A percentile compares a stretch with the other conserved stretches of the same genome.
These are phyloP conservation scores for Inosperma sp. DNA, from an alignment of 768 basidiomycete genomes.

Conservation along the genomic window DNA sequence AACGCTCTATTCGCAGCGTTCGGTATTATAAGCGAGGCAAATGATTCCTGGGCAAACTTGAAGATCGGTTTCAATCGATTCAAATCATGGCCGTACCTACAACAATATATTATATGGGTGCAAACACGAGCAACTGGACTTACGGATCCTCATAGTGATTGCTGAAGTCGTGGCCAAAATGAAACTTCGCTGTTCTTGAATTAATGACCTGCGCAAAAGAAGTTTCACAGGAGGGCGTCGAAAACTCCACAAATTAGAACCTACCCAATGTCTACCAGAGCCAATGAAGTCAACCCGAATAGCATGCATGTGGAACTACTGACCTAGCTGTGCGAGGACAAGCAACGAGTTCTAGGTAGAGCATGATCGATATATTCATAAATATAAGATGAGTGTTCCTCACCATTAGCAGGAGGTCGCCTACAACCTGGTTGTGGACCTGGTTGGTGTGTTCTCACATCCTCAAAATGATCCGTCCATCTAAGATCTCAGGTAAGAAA, in stretches of 20 bases:
- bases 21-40: slow-evolving; percentile 50
- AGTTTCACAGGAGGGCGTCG: not conserved
- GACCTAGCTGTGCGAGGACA: slow-evolving; percentile 67
- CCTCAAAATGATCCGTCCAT: slow-evolving; percentile 65
- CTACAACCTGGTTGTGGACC: slow-evolving; percentile 63
- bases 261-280: slow-evolving; percentile 57
- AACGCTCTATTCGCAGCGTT: slow-evolving; percentile 41
- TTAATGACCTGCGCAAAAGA: slow-evolving; percentile 45
- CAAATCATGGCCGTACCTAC: slow-evolving; percentile 49
- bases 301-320: slow-evolving; percentile 14
- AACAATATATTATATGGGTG: not conserved
- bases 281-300: slow-evolving; percentile 8
- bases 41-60: slow-evolving; percentile 41
- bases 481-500: slow-evolving; percentile 28
- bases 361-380: not conserved
- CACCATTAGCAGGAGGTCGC: slow-evolving; percentile 61
- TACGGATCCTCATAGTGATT: slow-evolving; percentile 63
- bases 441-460: slow-evolving; percentile 46
- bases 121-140: slow-evolving; percentile 20
- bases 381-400: slow-evolving; percentile 8
- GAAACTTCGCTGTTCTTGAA: slow-evolving; percentile 60
- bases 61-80: slow-evolving; percentile 57
- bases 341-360: slow-evolving; percentile 56
- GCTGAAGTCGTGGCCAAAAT: slow-evolving; percentile 51
- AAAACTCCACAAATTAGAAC: slow-evolving; percentile 7